A percentile compares a stretch with the other conserved stretches of the same genome.
Conservation (phyloP, 352 stramenopile species). For the Phytophthora citricola region DNA sequence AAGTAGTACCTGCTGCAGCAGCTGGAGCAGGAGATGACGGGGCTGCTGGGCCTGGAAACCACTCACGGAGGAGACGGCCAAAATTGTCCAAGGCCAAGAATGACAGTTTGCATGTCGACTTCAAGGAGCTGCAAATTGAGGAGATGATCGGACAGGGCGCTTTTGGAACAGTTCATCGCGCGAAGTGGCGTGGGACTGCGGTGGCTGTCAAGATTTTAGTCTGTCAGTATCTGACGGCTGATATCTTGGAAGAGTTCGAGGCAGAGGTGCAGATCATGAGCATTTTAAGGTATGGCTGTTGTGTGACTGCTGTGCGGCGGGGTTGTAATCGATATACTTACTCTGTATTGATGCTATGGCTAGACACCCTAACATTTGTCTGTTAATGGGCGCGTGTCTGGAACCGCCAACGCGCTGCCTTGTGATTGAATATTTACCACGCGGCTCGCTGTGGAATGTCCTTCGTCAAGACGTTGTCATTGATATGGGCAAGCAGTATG, state of each 20-base stretch:
- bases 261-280: slow-evolving; percentile 92
- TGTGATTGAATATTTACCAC: slow-evolving; percentile 88
- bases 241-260: slow-evolving; percentile 89
- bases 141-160: slow-evolving; percentile 89
- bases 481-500: slow-evolving; percentile 72
- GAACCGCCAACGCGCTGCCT: slow-evolving; percentile 82
- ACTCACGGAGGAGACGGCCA: slow-evolving; percentile 33
- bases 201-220: slow-evolving; percentile 90
- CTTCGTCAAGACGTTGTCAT: slow-evolving; percentile 79
- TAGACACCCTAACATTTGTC: slow-evolving; percentile 88
- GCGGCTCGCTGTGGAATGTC: slow-evolving; percentile 88
- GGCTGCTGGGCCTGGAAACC: slow-evolving; percentile 15
- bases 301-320: not conserved
- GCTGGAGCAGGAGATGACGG: slow-evolving; percentile 15
- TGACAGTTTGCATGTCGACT: slow-evolving; percentile 84
- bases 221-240: slow-evolving; percentile 81
- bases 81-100: slow-evolving; percentile 65
- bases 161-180: slow-evolving; percentile 84
- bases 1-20: slow-evolving; percentile 1
- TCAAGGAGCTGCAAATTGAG: slow-evolving; percentile 74
- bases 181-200: slow-evolving; percentile 71
- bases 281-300: slow-evolving; percentile 68
- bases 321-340: slow-evolving; percentile 6
- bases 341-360: slow-evolving; percentile 7
- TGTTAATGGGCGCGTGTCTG: slow-evolving; percentile 85